These are phyloP conservation scores for Sporothrix humicola DNA, from an alignment of 2,329 filamentous ascomycete species.

Conservation along the genomic window DNA sequence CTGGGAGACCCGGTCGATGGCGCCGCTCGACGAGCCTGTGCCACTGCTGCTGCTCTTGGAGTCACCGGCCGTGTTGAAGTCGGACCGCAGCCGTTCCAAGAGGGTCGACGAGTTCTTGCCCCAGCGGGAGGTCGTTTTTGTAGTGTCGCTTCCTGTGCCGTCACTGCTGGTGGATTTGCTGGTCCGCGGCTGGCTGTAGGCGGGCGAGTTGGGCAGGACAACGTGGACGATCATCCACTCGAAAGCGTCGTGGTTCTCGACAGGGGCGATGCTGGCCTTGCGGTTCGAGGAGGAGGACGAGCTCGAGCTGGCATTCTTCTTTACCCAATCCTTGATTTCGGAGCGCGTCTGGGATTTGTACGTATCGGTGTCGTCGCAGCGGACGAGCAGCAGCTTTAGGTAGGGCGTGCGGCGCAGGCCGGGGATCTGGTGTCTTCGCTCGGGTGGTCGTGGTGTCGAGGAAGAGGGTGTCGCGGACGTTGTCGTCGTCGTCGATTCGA, in stretches of 20 bases:
- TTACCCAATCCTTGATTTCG: slow-evolving; percentile 89
- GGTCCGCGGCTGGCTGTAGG: slow-evolving; percentile 75
- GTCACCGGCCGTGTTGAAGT: slow-evolving; percentile 72
- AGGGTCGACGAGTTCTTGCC: slow-evolving; percentile 68
- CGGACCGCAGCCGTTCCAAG: slow-evolving; percentile 84
- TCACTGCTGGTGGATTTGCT: slow-evolving; percentile 53
- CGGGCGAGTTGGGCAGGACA: slow-evolving; percentile 82
- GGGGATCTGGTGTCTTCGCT: slow-evolving; percentile 88
- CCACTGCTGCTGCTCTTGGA: slow-evolving; percentile 68
- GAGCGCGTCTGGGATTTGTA: slow-evolving; percentile 83
- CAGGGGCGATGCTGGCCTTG: slow-evolving; percentile 61
- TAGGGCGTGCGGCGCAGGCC: slow-evolving; percentile 92
- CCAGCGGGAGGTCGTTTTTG: slow-evolving; percentile 39
- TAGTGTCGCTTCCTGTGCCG: slow-evolving; percentile 61
- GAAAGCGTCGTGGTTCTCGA: slow-evolving; percentile 94
- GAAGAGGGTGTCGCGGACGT: slow-evolving; percentile 49
- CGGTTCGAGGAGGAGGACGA: slow-evolving; percentile 54
- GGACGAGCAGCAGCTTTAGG: slow-evolving; percentile 84
- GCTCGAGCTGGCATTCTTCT: slow-evolving; percentile 67
- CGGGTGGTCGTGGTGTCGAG: neutral
- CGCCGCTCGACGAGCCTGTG: slow-evolving; percentile 68
- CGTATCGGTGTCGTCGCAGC: slow-evolving; percentile 93
- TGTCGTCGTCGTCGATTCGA: slow-evolving; percentile 41
- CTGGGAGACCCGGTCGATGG: slow-evolving; percentile 80
- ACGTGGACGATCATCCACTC: slow-evolving; percentile 96